A percentile compares a stretch with the other conserved stretches of the same genome.
Conservation (phyloP, 768 basidiomycete species). For the Amanita polypyramis region DNA sequence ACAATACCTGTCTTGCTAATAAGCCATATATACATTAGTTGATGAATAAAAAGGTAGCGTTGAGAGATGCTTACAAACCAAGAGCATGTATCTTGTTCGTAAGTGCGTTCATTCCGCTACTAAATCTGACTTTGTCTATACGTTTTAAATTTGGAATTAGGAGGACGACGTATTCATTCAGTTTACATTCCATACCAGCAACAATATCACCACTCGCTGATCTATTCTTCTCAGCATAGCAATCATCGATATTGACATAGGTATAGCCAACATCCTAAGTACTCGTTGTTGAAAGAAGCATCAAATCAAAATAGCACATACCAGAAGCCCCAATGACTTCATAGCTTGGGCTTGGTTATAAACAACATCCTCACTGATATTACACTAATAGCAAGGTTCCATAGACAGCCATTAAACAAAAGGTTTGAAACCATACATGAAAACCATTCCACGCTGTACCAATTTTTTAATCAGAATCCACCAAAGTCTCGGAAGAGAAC, state of each 20-base stretch:
- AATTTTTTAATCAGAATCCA: too few species aligned
- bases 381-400: conserved; percentile 30
- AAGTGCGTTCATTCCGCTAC: conserved; percentile 44
- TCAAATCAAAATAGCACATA: conserved; percentile 11
- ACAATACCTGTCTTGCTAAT: conserved; percentile 33
- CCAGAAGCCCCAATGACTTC: conserved; percentile 47
- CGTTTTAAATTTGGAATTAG: not conserved
- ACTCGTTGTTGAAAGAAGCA: not conserved
- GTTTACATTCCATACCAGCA: conserved; percentile 26
- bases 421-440: conserved; percentile 26
- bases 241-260: conserved; percentile 56
- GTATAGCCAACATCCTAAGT: conserved; percentile 46
- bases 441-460: conserved; percentile 59
- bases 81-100: conserved; percentile 46
- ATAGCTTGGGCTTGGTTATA: conserved; percentile 40
- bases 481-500: not conserved
- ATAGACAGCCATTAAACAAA: not conserved
- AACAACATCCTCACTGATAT: conserved; percentile 44
- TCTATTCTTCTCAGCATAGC: conserved; percentile 48
- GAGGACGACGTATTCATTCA: too few species aligned
- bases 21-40: not conserved
- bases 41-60: not conserved
- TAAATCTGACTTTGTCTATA: conserved; percentile 41
- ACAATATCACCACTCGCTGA: conserved; percentile 40
- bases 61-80: conserved; percentile 35